These are phyloP conservation scores for Panellus pusillus DNA, from an alignment of 768 basidiomycete genomes.

Conservation along the genomic window DNA sequence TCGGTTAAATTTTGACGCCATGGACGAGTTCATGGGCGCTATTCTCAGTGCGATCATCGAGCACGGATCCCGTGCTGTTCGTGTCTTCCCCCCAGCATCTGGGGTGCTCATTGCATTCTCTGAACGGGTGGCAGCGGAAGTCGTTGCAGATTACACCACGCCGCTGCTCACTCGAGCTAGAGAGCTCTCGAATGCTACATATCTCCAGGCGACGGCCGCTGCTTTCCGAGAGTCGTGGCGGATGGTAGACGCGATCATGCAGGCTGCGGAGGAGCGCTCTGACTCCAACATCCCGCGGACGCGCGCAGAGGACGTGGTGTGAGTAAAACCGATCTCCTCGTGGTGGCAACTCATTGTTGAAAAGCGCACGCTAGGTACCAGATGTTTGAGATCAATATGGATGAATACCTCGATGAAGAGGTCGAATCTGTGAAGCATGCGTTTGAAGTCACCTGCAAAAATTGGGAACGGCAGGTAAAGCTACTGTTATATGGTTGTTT, in stretches of 20 bases:
- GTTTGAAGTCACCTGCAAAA: slow-evolving; percentile 72
- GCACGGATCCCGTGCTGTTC: slow-evolving; percentile 78
- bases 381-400: slow-evolving; percentile 97
- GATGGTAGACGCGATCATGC: slow-evolving; percentile 74
- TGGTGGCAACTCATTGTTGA: slow-evolving; percentile 18
- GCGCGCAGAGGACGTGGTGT: slow-evolving; percentile 84
- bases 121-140: slow-evolving; percentile 82
- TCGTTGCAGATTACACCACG: slow-evolving; percentile 87
- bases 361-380: slow-evolving; percentile 56
- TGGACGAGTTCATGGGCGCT: slow-evolving; percentile 86
- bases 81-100: slow-evolving; percentile 82
- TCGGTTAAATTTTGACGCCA: slow-evolving; percentile 82
- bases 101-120: slow-evolving; percentile 80
- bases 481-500: slow-evolving; percentile 1
- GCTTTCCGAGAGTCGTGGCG: slow-evolving; percentile 87
- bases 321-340: slow-evolving; percentile 28
- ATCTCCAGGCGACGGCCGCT: slow-evolving; percentile 85
- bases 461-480: slow-evolving; percentile 77
- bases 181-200: slow-evolving; percentile 67
- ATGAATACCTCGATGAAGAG: slow-evolving; percentile 96
- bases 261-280: slow-evolving; percentile 46
- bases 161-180: slow-evolving; percentile 77
- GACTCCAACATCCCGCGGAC: slow-evolving; percentile 45
- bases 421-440: slow-evolving; percentile 74
- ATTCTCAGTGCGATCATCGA: slow-evolving; percentile 64